phyloP scores from a whole-genome alignment of 208 protist species.

The Angomonas ambiguus region DNA sequence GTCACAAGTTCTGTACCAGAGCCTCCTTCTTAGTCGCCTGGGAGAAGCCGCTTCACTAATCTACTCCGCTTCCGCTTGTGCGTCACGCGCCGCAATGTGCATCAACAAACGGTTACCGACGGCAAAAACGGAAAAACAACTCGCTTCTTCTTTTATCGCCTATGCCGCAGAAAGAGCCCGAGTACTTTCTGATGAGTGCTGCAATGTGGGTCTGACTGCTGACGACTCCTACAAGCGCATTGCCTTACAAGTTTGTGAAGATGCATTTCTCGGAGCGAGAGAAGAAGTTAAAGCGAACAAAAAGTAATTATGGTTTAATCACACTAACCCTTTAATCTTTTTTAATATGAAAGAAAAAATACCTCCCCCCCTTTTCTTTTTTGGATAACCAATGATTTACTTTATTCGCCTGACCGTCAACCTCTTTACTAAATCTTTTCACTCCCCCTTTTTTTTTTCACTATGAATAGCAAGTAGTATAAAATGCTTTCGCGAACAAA shows the following conservation, averaged over 20 bases:
- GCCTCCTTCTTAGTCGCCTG: constrained; percentile 77
- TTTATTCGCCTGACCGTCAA: neutral
- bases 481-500: constrained; percentile 39
- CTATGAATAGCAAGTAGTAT: neutral
- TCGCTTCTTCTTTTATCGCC: constrained; percentile 62
- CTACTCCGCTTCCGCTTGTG: constrained; percentile 75
- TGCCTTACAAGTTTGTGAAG: constrained; percentile 70
- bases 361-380: neutral
- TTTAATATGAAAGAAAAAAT: neutral
- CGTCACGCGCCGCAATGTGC: constrained; percentile 72
- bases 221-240: constrained; percentile 85
- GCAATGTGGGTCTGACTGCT: constrained; percentile 75
- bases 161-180: constrained; percentile 47
- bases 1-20: constrained; percentile 59
- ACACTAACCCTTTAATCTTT: constrained; percentile 6
- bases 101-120: constrained; percentile 61
- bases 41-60: constrained; percentile 73
- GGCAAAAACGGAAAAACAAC: constrained; percentile 59
- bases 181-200: constrained; percentile 46
- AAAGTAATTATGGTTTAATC: constrained; percentile 3
- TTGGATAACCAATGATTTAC: neutral
- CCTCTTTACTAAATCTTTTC: neutral
- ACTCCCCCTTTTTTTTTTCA: constrained; percentile 3
- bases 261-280: constrained; percentile 33
- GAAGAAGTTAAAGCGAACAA: constrained; percentile 9